phyloP scores from a whole-genome alignment of 192 early-diverging fungal species.

The Coemansia sp. region DNA sequence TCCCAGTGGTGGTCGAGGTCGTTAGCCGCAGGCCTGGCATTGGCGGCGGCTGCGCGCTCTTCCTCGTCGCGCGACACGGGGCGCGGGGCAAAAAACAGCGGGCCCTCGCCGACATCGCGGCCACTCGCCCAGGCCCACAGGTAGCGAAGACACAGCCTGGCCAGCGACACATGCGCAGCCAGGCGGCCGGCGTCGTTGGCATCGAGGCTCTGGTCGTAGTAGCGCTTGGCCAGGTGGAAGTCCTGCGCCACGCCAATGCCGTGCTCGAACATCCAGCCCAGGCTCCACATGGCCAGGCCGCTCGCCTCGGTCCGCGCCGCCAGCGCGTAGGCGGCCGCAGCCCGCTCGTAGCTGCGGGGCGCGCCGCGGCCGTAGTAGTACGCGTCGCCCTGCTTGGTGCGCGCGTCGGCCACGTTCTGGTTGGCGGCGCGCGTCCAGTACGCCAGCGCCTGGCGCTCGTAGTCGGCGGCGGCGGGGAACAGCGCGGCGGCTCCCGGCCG shows the following conservation, averaged over 20 bases:
- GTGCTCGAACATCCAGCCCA: conserved; percentile 96
- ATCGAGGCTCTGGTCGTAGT: conserved; percentile 81
- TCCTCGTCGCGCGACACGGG: conserved; percentile 18
- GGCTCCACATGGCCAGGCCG: conserved; percentile 92
- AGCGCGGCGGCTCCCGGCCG: conserved; percentile 12
- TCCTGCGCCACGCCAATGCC: conserved; percentile 91
- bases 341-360: conserved; percentile 66
- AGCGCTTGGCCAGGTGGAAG: conserved; percentile 90
- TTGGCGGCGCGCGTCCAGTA: conserved; percentile 96
- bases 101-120: conserved; percentile 58
- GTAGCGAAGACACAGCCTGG: conserved; percentile 68
- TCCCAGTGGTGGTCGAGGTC: conserved; percentile 33
- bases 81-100: conserved; percentile 54
- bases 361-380: conserved; percentile 85
- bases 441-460: conserved; percentile 67
- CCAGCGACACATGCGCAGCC: conserved; percentile 74
- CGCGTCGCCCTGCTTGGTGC: conserved; percentile 93
- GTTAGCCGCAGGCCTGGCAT: conserved; percentile 16
- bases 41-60: not conserved
- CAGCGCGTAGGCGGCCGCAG: conserved; percentile 80
- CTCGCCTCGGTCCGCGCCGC: conserved; percentile 77
- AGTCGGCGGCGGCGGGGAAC: conserved; percentile 9
- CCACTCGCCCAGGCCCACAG: conserved; percentile 68
- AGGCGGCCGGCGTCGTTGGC: conserved; percentile 82
- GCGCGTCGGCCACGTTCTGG: conserved; percentile 85